phyloP scores from a whole-genome alignment of 257 asterid species.

The Solanum sejunctum region DNA sequence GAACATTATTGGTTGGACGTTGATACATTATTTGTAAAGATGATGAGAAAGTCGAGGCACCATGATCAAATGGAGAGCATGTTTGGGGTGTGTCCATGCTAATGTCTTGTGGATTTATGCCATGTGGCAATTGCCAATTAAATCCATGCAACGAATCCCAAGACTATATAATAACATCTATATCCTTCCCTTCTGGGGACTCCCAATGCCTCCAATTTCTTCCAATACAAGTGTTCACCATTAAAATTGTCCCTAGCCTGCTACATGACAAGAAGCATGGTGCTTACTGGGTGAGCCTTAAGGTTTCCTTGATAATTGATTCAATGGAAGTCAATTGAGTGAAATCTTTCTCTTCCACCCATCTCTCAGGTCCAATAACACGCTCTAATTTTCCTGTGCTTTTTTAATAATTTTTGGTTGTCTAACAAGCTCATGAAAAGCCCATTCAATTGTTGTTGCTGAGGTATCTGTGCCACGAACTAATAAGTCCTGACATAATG shows the following conservation, averaged over 20 bases:
- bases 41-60: slow-evolving; percentile 9
- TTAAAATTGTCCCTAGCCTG: background rate
- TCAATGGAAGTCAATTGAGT: slow-evolving; percentile 17
- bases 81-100: slow-evolving; percentile 13
- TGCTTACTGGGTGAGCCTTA: slow-evolving; percentile 16
- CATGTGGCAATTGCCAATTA: slow-evolving; percentile 4
- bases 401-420: slow-evolving; percentile 7
- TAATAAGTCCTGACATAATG: no score
- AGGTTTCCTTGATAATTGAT: slow-evolving; percentile 15
- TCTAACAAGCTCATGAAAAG: slow-evolving; percentile 1
- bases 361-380: background rate
- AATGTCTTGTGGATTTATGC: slow-evolving; percentile 10
- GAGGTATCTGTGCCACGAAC: background rate
- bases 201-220: slow-evolving; percentile 19
- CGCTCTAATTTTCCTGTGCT: slow-evolving; percentile 9
- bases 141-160: slow-evolving; percentile 20
- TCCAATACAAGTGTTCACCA: slow-evolving; percentile 5
- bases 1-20: background rate
- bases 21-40: background rate
- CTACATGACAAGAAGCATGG: slow-evolving; percentile 1
- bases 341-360: slow-evolving; percentile 5
- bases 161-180: background rate
- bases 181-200: slow-evolving; percentile 4
- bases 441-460: slow-evolving; percentile 14
- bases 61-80: slow-evolving; percentile 6